phyloP scores from a whole-genome alignment of 139 green algal genomes.

The Haematococcus sp. region DNA sequence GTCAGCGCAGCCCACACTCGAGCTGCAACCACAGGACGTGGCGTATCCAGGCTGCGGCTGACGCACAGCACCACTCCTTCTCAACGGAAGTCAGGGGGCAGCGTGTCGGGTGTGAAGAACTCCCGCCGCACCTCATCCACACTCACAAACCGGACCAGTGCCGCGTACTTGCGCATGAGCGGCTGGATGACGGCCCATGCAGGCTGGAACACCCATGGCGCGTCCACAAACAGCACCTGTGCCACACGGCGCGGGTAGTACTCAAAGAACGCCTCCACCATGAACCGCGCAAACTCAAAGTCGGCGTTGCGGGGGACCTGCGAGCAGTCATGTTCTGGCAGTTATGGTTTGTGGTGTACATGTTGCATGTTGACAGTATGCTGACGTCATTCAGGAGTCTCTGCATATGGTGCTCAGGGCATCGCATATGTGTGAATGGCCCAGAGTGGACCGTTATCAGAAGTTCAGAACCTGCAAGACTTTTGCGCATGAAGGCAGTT shows the following conservation, averaged over 20 bases:
- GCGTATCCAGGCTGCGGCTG: no score
- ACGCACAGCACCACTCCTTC: no score
- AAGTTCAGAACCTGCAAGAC: no score
- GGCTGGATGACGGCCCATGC: constrained; percentile 89
- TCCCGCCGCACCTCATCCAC: constrained; percentile 58
- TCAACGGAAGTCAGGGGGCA: constrained; percentile 61
- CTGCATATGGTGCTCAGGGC: no score
- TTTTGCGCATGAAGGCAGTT: no score
- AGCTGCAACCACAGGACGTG: no score
- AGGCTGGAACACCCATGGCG: constrained; percentile 89
- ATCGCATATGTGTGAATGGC: no score
- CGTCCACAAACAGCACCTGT: constrained; percentile 92
- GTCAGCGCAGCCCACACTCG: no score
- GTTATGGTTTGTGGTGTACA: no score
- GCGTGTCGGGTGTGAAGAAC: constrained; percentile 70
- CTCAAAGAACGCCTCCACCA: constrained; percentile 94
- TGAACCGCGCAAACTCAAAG: constrained; percentile 82
- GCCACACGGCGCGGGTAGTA: constrained; percentile 89
- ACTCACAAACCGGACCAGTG: constrained; percentile 68
- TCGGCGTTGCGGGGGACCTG: constrained; percentile 74
- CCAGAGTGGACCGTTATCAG: no score
- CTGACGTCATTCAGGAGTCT: no score
- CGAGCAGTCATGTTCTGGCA: neutral
- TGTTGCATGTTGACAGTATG: no score
- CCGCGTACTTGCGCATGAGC: constrained; percentile 66